Conservation (phyloP, 2,329 filamentous ascomycete genomes). For the Lecanosticta acicola region DNA sequence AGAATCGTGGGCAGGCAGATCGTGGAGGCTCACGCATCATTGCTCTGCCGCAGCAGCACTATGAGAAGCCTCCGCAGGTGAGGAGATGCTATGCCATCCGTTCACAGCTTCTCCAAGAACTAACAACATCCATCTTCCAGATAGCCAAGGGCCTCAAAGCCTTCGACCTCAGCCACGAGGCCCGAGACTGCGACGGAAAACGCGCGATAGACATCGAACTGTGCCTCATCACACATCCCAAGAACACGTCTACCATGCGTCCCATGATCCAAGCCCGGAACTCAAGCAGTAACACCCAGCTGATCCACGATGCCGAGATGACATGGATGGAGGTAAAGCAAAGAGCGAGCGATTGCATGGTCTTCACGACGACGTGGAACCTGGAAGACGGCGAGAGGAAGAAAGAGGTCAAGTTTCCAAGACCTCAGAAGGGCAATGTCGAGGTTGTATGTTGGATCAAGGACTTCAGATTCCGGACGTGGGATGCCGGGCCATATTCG, state of each 20-base stretch:
- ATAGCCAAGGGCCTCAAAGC: slow-evolving; percentile 8
- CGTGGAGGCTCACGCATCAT: slow-evolving; percentile 6
- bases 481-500: slow-evolving; percentile 4
- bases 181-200: slow-evolving; percentile 2
- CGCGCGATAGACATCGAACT: slow-evolving; percentile 7
- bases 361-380: slow-evolving; percentile 6
- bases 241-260: slow-evolving; percentile 2
- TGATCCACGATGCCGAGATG: slow-evolving; percentile 6
- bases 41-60: slow-evolving; percentile 1
- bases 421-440: background rate
- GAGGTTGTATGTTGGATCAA: slow-evolving; percentile 11
- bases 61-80: slow-evolving; percentile 5
- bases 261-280: slow-evolving; percentile 7
- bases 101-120: background rate
- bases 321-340: slow-evolving; percentile 8
- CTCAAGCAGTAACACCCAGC: slow-evolving; percentile 2
- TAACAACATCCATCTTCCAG: background rate
- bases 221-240: slow-evolving; percentile 4
- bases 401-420: slow-evolving; percentile 4
- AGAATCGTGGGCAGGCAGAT: background rate
- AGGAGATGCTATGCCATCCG: background rate
- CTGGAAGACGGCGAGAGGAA: slow-evolving; percentile 2
- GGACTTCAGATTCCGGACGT: slow-evolving; percentile 12
- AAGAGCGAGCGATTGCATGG: slow-evolving; percentile 5
- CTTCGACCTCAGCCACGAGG: slow-evolving; percentile 4